phyloP scores from a whole-genome alignment of 1,284 basidiomycete genomes.

The Phellinidium pouzarii region DNA sequence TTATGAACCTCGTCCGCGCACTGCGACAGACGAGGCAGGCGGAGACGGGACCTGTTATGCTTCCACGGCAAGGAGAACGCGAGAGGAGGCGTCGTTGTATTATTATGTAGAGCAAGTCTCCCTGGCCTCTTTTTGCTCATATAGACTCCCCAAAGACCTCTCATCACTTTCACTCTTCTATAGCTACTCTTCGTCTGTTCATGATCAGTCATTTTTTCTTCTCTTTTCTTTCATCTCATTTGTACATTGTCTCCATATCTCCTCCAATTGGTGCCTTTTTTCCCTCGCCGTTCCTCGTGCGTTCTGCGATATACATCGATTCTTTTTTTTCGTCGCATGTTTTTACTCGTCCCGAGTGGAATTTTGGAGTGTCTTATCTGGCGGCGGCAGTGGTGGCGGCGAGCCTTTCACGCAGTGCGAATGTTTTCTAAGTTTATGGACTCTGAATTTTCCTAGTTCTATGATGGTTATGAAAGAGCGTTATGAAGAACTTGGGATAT shows the following conservation, averaged over 20 bases:
- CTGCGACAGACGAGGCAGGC: constrained; percentile 63
- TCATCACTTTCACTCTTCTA: too few species aligned
- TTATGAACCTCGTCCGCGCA: constrained; percentile 85
- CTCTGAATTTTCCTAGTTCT: background rate
- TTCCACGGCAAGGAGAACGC: constrained; percentile 37
- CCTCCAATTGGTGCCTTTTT: constrained; percentile 1
- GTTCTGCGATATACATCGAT: constrained; percentile 12
- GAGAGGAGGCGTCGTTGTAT: constrained; percentile 46
- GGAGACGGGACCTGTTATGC: constrained; percentile 29
- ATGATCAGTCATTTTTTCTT: background rate
- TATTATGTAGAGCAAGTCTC: constrained; percentile 58
- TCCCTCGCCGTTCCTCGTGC: background rate
- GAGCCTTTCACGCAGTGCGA: background rate
- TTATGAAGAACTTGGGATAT: background rate
- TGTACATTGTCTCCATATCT: constrained; percentile 13
- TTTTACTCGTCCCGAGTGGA: background rate
- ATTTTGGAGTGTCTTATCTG: constrained; percentile 3
- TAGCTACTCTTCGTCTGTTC: too few species aligned
- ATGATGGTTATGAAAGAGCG: background rate
- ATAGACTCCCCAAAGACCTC: constrained; percentile 9
- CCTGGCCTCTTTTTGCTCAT: constrained; percentile 34
- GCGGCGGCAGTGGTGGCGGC: background rate
- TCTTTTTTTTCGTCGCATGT: background rate
- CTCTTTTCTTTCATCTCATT: constrained; percentile 18
- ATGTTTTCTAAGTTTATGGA: constrained; percentile 2